Base-by-base conservation (phyloP, 164 flowering plant genomes). In the grape (Vitis vinifera) region DNA sequence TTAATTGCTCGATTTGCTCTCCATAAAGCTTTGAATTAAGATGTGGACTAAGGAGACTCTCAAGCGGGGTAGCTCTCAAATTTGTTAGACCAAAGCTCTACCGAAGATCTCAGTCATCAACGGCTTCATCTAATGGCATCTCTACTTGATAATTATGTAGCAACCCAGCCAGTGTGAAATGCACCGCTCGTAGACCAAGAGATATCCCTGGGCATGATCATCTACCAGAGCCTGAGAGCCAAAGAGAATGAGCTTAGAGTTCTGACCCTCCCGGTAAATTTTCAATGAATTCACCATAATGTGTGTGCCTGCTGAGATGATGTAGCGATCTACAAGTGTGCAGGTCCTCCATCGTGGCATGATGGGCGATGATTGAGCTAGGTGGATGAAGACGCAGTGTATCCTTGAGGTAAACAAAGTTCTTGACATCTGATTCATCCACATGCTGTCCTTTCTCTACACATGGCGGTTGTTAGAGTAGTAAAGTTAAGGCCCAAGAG, bases 31-130 rank as follows among this genome's bases (percentile, higher is more conserved):
- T 23, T 16, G 53, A 29, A 9, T 47, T 14, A 63, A 75, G 78
- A 12, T 64, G 64, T 0, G 75, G 78, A 13, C 37, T 51, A 2
- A 75, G 14, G 16, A 71, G 50, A 55, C 63, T 65, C 19, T 75
- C 59, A 13, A 71, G 71, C 9, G 78, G 75, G 16, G 68, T 67
- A 3, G 71, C 72, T 63, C 63, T 67, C 50, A 71, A 29, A 23
- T 63, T 67, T 17, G 72, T 76, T 63, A 76, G 58, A 7, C 78
- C 75, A 57, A 4, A 16, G 53, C 72, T 71, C 56, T 76, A 7
- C 78, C 75, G 50, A 4, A 16, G 53, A 69, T 71, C 56, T 76
- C 78, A 48, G 60, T 71, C 78, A 71, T 71, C 78, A 16, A 76
- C 60, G 0, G 13, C 29, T 67, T 56, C 71, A 7, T 11, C 37